phyloP scores from a whole-genome alignment of 2,329 filamentous ascomycete genomes.

The Tolypocladium pustulatum region DNA sequence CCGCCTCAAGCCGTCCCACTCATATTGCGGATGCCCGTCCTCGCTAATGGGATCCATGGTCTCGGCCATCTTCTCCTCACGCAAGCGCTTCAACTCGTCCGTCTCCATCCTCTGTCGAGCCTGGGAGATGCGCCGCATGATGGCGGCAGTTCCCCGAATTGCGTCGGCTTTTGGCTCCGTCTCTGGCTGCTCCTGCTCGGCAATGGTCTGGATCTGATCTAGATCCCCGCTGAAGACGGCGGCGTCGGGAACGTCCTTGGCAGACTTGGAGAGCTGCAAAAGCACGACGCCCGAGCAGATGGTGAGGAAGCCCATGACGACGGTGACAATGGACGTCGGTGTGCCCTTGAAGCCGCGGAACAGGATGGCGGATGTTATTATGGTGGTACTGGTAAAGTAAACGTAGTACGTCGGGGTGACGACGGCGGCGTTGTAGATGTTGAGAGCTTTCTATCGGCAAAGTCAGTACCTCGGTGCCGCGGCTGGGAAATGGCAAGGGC shows the following conservation, averaged over 20 bases:
- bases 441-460: constrained; percentile 75
- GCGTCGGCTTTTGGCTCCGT: constrained; percentile 93
- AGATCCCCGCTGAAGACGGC: constrained; percentile 88
- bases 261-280: constrained; percentile 92
- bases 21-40: constrained; percentile 57
- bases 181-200: constrained; percentile 91
- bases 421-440: constrained; percentile 90
- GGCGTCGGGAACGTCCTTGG: constrained; percentile 91
- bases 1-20: constrained; percentile 86
- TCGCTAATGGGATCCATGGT: constrained; percentile 66
- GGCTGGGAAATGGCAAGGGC: not conserved
- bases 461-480: not conserved
- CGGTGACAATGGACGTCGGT: constrained; percentile 67
- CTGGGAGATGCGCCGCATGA: constrained; percentile 72
- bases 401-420: constrained; percentile 99
- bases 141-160: constrained; percentile 80
- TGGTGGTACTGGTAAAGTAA: constrained; percentile 92
- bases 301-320: constrained; percentile 85
- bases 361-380: constrained; percentile 83
- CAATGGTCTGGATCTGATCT: constrained; percentile 90
- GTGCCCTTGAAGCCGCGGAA: constrained; percentile 93
- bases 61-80: constrained; percentile 65
- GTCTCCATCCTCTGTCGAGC: constrained; percentile 68
- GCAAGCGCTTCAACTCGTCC: constrained; percentile 67
- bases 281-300: constrained; percentile 91